phyloP scores from a whole-genome alignment of 495 filamentous ascomycete species.

The Podospora pseudocomata region DNA sequence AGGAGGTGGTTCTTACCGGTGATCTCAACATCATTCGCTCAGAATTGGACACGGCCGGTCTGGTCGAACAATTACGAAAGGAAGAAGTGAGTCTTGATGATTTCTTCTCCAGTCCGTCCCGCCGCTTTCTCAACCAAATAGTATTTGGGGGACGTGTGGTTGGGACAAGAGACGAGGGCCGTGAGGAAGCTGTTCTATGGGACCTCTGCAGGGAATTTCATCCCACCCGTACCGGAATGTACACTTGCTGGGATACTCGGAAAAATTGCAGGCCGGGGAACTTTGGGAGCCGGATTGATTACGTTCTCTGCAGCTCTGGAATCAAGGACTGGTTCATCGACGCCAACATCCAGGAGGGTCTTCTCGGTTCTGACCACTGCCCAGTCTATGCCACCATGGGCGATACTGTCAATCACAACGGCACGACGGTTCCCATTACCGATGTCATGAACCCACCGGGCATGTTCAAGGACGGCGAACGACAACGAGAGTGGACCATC shows the following conservation, averaged over 20 bases:
- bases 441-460: constrained; percentile 81
- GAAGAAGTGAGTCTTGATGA: constrained; percentile 39
- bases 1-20: constrained; percentile 77
- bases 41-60: constrained; percentile 68
- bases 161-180: constrained; percentile 65
- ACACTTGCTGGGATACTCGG: constrained; percentile 69
- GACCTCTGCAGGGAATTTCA: constrained; percentile 87
- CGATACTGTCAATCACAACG: constrained; percentile 50
- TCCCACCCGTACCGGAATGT: constrained; percentile 79
- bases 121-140: constrained; percentile 81
- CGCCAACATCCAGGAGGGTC: constrained; percentile 91
- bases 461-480: constrained; percentile 67
- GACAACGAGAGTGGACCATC: constrained; percentile 60
- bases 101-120: constrained; percentile 69
- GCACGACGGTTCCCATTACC: constrained; percentile 49
- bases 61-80: constrained; percentile 67
- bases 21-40: constrained; percentile 85
- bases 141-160: constrained; percentile 67
- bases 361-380: constrained; percentile 96
- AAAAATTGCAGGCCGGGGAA: constrained; percentile 79
- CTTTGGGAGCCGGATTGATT: constrained; percentile 88
- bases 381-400: constrained; percentile 60
- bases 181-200: constrained; percentile 72
- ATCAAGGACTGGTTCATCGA: constrained; percentile 83
- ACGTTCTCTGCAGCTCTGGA: constrained; percentile 74